Percentiles rank a stretch among this genome's conserved stretches.
Conservation (phyloP, 2,329 filamentous ascomycete genomes). For the Monilinia fructigena region DNA sequence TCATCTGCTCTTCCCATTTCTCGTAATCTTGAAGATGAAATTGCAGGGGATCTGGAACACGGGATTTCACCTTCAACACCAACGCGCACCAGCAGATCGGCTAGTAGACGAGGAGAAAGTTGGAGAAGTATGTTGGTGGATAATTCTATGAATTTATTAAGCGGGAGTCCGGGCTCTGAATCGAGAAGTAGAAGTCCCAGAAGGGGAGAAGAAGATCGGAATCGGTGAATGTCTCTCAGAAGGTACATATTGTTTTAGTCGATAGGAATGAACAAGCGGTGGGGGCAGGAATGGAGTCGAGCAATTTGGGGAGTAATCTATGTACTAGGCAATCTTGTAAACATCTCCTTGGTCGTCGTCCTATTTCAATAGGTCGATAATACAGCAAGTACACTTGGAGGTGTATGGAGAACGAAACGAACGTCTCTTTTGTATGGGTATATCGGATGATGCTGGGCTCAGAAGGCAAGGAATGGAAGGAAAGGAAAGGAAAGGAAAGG, state of each 20-base stretch:
- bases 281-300: neutral
- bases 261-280: neutral
- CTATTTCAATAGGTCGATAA: neutral
- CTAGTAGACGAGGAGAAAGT: slow-evolving; percentile 9
- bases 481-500: slow-evolving; percentile 6
- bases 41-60: slow-evolving; percentile 34
- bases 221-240: slow-evolving; percentile 29
- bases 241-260: neutral
- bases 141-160: slow-evolving; percentile 32
- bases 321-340: slow-evolving; percentile 24
- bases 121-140: slow-evolving; percentile 21
- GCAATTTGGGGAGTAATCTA: slow-evolving; percentile 7
- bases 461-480: neutral
- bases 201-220: slow-evolving; percentile 33
- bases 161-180: slow-evolving; percentile 32
- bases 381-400: neutral
- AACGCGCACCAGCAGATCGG: slow-evolving; percentile 6
- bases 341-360: slow-evolving; percentile 1
- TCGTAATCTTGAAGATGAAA: slow-evolving; percentile 24
- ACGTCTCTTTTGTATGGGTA: slow-evolving; percentile 28
- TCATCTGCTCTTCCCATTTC: slow-evolving; percentile 43
- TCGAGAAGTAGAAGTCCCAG: slow-evolving; percentile 30
- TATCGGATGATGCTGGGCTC: slow-evolving; percentile 26
- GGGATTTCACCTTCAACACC: slow-evolving; percentile 30
- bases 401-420: slow-evolving; percentile 11